These are phyloP conservation scores for Fusarium sp. DNA, from an alignment of 2,329 filamentous ascomycete species.

Conservation along the genomic window DNA sequence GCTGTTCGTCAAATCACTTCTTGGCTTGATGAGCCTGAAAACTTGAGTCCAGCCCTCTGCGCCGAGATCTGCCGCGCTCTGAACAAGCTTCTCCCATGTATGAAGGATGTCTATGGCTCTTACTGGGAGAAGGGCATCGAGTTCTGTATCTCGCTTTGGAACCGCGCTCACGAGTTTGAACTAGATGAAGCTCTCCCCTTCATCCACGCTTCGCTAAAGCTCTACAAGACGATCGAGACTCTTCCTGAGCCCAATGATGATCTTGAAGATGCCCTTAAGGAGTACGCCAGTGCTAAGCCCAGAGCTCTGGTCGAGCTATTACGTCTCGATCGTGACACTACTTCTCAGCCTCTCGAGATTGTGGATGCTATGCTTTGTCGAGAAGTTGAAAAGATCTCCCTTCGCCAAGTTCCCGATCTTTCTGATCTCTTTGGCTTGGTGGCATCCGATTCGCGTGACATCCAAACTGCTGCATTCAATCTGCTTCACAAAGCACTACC, in stretches of 20 bases:
- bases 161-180: slow-evolving; percentile 55
- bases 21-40: slow-evolving; percentile 69
- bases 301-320: slow-evolving; percentile 72
- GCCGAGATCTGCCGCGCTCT: slow-evolving; percentile 67
- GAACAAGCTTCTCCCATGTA: slow-evolving; percentile 73
- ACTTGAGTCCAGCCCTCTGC: slow-evolving; percentile 57
- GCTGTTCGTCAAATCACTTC: slow-evolving; percentile 81
- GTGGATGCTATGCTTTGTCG: slow-evolving; percentile 80
- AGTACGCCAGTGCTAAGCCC: slow-evolving; percentile 66
- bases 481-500: slow-evolving; percentile 86
- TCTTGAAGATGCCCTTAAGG: slow-evolving; percentile 77
- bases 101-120: slow-evolving; percentile 85
- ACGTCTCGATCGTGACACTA: slow-evolving; percentile 58
- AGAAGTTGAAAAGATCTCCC: slow-evolving; percentile 71
- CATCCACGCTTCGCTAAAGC: slow-evolving; percentile 77
- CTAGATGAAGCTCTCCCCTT: slow-evolving; percentile 67
- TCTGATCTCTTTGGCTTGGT: slow-evolving; percentile 80
- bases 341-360: slow-evolving; percentile 75
- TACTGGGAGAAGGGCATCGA: slow-evolving; percentile 80
- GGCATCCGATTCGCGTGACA: slow-evolving; percentile 76
- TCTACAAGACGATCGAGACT: slow-evolving; percentile 72
- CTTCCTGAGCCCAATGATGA: slow-evolving; percentile 86
- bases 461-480: slow-evolving; percentile 84
- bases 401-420: slow-evolving; percentile 70
- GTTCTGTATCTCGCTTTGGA: slow-evolving; percentile 69